phyloP scores from a whole-genome alignment of 2,329 filamentous ascomycete species.

The Diaporthe sp. region DNA sequence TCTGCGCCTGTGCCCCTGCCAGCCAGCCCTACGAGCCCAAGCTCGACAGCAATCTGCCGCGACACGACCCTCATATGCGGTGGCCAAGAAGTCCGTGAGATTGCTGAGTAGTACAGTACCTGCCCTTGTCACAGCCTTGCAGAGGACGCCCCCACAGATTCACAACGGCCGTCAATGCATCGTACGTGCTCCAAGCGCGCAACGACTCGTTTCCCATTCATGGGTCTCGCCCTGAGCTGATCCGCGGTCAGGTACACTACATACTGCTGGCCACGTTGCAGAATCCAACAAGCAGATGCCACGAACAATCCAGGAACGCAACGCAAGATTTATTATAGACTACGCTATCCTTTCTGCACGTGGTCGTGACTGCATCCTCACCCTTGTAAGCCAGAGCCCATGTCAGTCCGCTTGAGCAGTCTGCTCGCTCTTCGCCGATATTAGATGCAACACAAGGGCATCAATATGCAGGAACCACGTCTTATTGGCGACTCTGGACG shows the following conservation, averaged over 20 bases:
- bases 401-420: not conserved
- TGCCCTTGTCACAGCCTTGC: not conserved
- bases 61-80: constrained; percentile 1
- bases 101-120: not conserved
- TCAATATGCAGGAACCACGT: constrained; percentile 25
- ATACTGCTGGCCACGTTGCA: constrained; percentile 4
- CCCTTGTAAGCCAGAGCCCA: not conserved
- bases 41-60: constrained; percentile 2
- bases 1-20: constrained; percentile 8
- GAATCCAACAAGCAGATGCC: not conserved
- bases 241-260: not conserved
- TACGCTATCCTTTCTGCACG: not conserved
- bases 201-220: constrained; percentile 11
- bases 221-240: not conserved
- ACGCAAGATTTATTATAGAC: constrained; percentile 7
- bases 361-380: not conserved
- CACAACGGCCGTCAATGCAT: constrained; percentile 17
- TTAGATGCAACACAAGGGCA: constrained; percentile 17
- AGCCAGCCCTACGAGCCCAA: constrained; percentile 22
- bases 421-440: constrained; percentile 21
- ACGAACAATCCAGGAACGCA: constrained; percentile 2
- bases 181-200: constrained; percentile 14
- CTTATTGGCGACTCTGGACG: constrained; percentile 26
- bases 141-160: constrained; percentile 16
- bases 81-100: not conserved